Base-by-base conservation (phyloP, 257 asterid species). In the Solanum chmielewskii region DNA sequence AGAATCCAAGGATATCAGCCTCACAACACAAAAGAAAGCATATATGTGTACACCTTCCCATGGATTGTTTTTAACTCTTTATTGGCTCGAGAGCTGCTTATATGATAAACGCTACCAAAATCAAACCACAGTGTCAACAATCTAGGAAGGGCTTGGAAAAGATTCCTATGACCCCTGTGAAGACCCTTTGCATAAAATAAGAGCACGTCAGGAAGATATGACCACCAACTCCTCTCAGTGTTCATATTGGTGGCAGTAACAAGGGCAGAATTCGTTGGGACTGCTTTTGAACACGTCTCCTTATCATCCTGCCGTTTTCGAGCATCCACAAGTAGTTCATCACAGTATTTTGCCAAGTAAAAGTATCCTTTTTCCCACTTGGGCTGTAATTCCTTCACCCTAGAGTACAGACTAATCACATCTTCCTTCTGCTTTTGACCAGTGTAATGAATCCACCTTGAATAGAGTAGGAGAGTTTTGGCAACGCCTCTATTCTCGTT, bases 351-450 rank as follows among this genome's bases (percentile, higher is more conserved):
- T 86, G 98, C 99, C 98, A 95, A 91, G 89, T 94, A 94, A 89
- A 97, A 97, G 91, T 92, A 95, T 44, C 99, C 99, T 86, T 94
- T 95, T 90, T 97, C 99, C 99, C 98, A 97, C 90, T 91, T 94
- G 85, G 99, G 98, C 90, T 94, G 99, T 90, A 97, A 89, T 90
- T 94, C 96, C 91, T 91, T 97, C 88, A 97, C 99, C 91, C 99
- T 92, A 84, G 98, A 92, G 91, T 95, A 97, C 86, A 97, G 92
- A 89, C 86, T 97, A 73, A 95, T 93, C 90, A 97, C 96, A 85
- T 97, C 98, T 92, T 95, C 98, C 92, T 95, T 97, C 89, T 94
- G 98, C 93, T 97, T 97, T 90, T 94, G 98, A 84, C 99, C 99
- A 81, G 98, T 97, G 88, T 94, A 93, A 88, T 97, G 99, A 89